Evolutionary conservation across 2,329 filamentous ascomycete genomes (phyloP).

Genomic region (Thermothelomyces thermophilus): DNA sequence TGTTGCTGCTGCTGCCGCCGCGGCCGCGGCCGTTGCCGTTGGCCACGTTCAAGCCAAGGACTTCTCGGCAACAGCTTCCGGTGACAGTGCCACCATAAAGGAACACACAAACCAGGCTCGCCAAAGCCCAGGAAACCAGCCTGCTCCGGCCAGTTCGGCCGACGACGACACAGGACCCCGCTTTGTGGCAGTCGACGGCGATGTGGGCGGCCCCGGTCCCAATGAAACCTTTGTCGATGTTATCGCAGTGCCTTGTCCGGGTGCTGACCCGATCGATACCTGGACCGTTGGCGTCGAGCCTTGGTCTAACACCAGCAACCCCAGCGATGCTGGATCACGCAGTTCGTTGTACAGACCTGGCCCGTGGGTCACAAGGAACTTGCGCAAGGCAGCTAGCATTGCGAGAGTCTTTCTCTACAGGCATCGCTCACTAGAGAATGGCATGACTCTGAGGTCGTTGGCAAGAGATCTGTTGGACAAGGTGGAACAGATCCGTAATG

Average conservation of each 20-base stretch:
- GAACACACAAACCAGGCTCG: neutral
- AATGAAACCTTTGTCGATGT: slow-evolving; percentile 50
- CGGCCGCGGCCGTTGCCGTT: too few species aligned
- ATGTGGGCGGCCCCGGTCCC: slow-evolving; percentile 37
- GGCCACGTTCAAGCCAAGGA: slow-evolving; percentile 9
- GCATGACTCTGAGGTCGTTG: slow-evolving; percentile 37
- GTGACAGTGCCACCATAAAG: neutral
- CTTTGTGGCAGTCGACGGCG: slow-evolving; percentile 38
- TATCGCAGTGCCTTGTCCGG: slow-evolving; percentile 48
- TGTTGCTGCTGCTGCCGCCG: too few species aligned
- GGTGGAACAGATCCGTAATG: slow-evolving; percentile 30
- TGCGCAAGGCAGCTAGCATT: slow-evolving; percentile 40
- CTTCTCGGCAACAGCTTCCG: slow-evolving; percentile 1
- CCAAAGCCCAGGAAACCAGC: neutral
- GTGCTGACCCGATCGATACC: slow-evolving; percentile 45
- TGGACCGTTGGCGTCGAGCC: slow-evolving; percentile 46
- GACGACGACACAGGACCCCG: slow-evolving; percentile 30
- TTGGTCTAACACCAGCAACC: slow-evolving; percentile 40
- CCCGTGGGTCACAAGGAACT: slow-evolving; percentile 47
- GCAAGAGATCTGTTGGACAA: slow-evolving; percentile 43
- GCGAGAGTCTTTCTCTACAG: slow-evolving; percentile 47
- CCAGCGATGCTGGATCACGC: slow-evolving; percentile 18
- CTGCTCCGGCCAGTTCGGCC: neutral
- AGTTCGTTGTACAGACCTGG: slow-evolving; percentile 6
- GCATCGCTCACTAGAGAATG: slow-evolving; percentile 39